Conservation (phyloP, 2,329 filamentous ascomycete species). For the Epichloe hybrida region DNA sequence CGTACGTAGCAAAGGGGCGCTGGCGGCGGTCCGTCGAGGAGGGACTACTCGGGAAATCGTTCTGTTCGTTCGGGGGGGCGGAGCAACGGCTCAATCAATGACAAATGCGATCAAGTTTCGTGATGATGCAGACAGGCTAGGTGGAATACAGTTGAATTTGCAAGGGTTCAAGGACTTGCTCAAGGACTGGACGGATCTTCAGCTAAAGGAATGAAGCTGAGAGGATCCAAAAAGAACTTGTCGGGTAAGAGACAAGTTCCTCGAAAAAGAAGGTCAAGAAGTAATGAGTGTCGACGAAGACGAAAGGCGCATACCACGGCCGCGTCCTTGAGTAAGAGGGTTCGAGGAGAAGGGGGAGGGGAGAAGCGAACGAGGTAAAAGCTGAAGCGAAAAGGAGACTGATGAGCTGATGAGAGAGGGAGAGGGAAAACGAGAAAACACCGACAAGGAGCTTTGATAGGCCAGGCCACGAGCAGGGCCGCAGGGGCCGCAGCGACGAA, state of each 20-base stretch:
- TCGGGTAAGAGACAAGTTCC: not conserved
- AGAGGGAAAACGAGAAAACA: too few relatives aligned
- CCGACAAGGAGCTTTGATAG: too few relatives aligned
- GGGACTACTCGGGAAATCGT: not conserved
- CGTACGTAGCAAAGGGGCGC: not conserved
- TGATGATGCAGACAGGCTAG: not conserved
- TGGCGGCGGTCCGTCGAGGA: not conserved
- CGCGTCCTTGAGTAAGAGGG: not conserved
- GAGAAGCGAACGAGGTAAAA: not conserved
- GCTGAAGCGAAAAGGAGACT: conserved; percentile 1
- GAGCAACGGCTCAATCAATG: not conserved
- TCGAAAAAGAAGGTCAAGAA: conserved; percentile 1
- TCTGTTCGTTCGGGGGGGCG: not conserved
- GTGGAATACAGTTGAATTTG: conserved; percentile 1
- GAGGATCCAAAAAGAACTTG: conserved; percentile 3
- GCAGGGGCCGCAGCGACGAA: too few relatives aligned
- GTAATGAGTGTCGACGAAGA: not conserved
- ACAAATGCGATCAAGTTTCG: not conserved
- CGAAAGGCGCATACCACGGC: not conserved
- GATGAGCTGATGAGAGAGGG: too few relatives aligned
- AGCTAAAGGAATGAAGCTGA: conserved; percentile 20
- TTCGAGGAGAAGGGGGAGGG: not conserved
- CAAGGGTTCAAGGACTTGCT: conserved; percentile 10
- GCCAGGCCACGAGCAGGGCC: too few relatives aligned
- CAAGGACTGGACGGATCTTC: conserved; percentile 26